Evolutionary conservation across 768 basidiomycete species (phyloP), one percentile per base, ranked within the genome.

Genomic region (Suillus lakei): DNA sequence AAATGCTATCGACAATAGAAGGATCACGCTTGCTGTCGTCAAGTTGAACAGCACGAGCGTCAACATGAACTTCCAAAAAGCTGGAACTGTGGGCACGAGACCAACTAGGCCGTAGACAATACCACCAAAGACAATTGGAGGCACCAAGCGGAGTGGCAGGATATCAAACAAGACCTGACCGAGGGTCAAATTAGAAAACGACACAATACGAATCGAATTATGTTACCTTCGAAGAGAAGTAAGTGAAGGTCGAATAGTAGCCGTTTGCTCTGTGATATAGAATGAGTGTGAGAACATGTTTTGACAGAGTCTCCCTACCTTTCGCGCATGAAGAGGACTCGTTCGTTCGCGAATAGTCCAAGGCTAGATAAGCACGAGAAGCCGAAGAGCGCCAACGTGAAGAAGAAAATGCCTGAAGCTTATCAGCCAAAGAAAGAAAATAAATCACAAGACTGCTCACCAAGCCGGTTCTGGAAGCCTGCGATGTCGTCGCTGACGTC

Each of bases 51-150:
- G 80, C 12, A 99, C 95, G 44, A 99, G 85, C 2, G 91, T 93
- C 69, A 99, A 88, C 81, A 98, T 90, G 82, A 99, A 99, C 81
- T 98, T 98, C 98, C 98, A 99, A 83, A 98, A 99, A 10, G 86
- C 88, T 0, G 88, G 81, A 9, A 98, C 92, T 16, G 89, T 91
- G 2, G 95, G 93, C 12, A 99, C 98, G 55, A 99, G 88, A 6
- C 98, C 98, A 8, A 98, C 95, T 5, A 98, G 88, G 2, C 93
- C 89, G 71, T 99, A 99, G 12, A 98, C 90, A 70, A 99, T 98
- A 6, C 94, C 92, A 41, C 98, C 98, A 67, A 96, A 96, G 73
- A 99, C 86, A 70, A 99, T 86, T 0, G 98, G 96, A 15, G 98
- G 98, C 10, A 99, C 92, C 16, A 99, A 87, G 34, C 98, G 90